These are phyloP conservation scores for Corrigiola litoralis DNA, from an alignment of 179 eudicot species.

Conservation along the genomic window DNA sequence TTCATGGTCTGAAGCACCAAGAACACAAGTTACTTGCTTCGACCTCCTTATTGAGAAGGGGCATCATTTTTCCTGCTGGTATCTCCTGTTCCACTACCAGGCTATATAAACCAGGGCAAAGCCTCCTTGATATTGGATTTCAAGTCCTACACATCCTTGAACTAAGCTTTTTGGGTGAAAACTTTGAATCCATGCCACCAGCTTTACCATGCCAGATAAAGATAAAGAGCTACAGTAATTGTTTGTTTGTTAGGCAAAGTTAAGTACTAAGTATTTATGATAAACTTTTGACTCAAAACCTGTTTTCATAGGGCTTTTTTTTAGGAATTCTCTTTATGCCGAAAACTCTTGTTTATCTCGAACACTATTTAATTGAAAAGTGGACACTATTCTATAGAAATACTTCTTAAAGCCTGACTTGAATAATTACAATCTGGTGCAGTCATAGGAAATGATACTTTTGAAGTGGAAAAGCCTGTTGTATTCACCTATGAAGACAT, in stretches of 20 bases:
- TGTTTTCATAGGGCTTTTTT: too few species aligned
- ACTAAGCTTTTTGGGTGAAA: neutral
- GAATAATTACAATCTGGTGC: slow-evolving; percentile 14
- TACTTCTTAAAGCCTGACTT: neutral
- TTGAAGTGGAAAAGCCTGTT: slow-evolving; percentile 91
- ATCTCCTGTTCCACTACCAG: neutral
- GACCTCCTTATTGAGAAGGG: too few species aligned
- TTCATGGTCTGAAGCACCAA: neutral
- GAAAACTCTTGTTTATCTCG: too few species aligned
- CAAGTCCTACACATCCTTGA: too few species aligned
- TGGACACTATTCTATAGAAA: neutral
- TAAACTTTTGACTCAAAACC: too few species aligned
- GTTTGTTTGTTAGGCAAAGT: too few species aligned
- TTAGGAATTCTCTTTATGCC: too few species aligned
- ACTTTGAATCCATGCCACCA: neutral
- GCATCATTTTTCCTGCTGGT: neutral
- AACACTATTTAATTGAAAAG: neutral
- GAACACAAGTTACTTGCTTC: too few species aligned
- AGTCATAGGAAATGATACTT: slow-evolving; percentile 69
- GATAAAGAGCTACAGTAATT: too few species aligned
- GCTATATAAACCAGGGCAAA: neutral
- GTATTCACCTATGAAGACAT: slow-evolving; percentile 71
- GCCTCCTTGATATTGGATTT: neutral
- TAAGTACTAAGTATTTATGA: too few species aligned
- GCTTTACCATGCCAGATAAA: neutral